phyloP scores from a whole-genome alignment of 2,329 filamentous ascomycete genomes.

The Penicillium sp. region DNA sequence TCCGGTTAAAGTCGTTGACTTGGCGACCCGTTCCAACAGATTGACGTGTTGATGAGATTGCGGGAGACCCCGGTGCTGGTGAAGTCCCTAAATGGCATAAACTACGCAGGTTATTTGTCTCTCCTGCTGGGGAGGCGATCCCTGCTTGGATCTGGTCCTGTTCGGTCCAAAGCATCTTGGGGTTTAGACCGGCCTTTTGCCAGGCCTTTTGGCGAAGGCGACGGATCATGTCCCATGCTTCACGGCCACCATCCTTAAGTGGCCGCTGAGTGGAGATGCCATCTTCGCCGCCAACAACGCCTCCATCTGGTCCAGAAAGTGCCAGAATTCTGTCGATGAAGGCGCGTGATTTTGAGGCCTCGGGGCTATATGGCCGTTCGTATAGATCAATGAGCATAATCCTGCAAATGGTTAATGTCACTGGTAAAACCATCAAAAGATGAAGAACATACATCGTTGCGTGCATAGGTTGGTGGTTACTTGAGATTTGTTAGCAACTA shows the following conservation, averaged over 20 bases:
- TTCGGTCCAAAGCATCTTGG: slow-evolving; percentile 49
- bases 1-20: slow-evolving; percentile 33
- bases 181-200: slow-evolving; percentile 51
- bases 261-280: slow-evolving; percentile 46
- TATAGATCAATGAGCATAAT: slow-evolving; percentile 53
- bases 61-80: slow-evolving; percentile 9
- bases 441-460: slow-evolving; percentile 37
- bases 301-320: slow-evolving; percentile 46
- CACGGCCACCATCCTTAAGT: slow-evolving; percentile 49
- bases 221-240: slow-evolving; percentile 52
- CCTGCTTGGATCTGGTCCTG: slow-evolving; percentile 45
- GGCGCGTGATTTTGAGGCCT: slow-evolving; percentile 46
- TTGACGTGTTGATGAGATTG: not conserved
- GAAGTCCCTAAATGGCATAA: slow-evolving; percentile 11
- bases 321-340: slow-evolving; percentile 51
- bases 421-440: not conserved
- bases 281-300: slow-evolving; percentile 48
- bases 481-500: slow-evolving; percentile 18
- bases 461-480: slow-evolving; percentile 47
- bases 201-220: slow-evolving; percentile 49
- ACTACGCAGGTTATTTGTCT: slow-evolving; percentile 8
- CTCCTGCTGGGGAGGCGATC: slow-evolving; percentile 23
- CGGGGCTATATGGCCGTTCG: slow-evolving; percentile 47
- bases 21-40: slow-evolving; percentile 15
- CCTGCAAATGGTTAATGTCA: slow-evolving; percentile 24